Evolutionary conservation across 257 asterid genomes (phyloP).

Genomic region (Solanum chilense): DNA sequence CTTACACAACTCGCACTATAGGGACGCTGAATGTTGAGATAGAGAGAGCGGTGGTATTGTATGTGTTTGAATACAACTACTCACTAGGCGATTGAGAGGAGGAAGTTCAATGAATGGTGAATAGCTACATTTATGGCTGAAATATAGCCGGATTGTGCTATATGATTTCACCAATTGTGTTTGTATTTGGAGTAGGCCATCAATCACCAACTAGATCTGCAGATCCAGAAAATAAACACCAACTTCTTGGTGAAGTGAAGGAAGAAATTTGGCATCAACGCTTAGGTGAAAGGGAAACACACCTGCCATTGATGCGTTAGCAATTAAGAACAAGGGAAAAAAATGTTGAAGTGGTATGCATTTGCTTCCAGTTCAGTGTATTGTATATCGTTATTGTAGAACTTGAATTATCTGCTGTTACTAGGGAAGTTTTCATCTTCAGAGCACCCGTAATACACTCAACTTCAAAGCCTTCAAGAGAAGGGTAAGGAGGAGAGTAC

Average conservation of each 20-base stretch:
- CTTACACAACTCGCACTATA: neutral
- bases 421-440: conserved; percentile 20
- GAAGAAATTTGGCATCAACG: neutral
- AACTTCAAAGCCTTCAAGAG: conserved; percentile 41
- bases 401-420: neutral
- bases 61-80: neutral
- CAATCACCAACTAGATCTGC: neutral
- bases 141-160: neutral
- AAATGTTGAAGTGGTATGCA: neutral
- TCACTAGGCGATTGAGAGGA: neutral
- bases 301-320: neutral
- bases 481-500: conserved; percentile 45
- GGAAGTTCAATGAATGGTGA: neutral
- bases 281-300: neutral
- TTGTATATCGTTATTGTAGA: neutral
- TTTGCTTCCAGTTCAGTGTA: neutral
- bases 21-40: neutral
- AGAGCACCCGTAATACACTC: conserved; percentile 35
- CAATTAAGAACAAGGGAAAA: neutral
- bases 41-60: neutral
- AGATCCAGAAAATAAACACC: neutral
- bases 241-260: neutral
- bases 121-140: neutral
- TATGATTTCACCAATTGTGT: neutral
- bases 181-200: neutral